Base-by-base conservation (phyloP, 176 grass and related monocot species). In the Panicum miliaceum region DNA sequence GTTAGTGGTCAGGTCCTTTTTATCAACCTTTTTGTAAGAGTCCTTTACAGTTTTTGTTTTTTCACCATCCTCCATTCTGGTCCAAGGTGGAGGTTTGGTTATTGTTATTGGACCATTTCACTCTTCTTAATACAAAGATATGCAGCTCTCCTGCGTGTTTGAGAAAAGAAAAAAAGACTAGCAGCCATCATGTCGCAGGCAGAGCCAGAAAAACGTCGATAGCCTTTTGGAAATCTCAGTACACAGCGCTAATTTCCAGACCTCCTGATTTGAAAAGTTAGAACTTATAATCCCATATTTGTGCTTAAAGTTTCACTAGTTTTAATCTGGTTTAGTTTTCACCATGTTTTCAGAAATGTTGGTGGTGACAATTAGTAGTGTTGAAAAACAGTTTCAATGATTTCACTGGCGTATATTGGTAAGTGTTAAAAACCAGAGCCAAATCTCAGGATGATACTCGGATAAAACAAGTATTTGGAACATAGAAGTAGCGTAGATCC, bases 381-480 rank as follows among this genome's bases (percentile, higher is more conserved):
- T 20, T 80, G 19, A 37, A n/a, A 63, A 65, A 51, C 22, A 68
- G 8, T 78, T 66, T 43, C 64, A 71, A 27, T 51, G 64, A 58
- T 74, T 67, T 75, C 42, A 67, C 4, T 67, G 66, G 85, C 78
- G 68, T n/a, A 87, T 68, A 7, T 7, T 15, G 6, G 45, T 80
- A 23, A 48, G 22, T 9, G 15, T 16, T 23, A 65, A 36, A 32
- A 18, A 32, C 13, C 40, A 36, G 77, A 14, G 25, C 37, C 3
- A 4, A 20, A 65, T 34, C 1, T 79, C 63, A 64, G n/a, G 38
- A 62, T 60, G 16, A 13, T 89, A 41, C n/a, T 14, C 22, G 1
- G 22, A 32, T 73, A 38, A 2, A 0, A 65, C 3, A 78, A 57
- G 16, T 84, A 38, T 80, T 59, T 78, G 41, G 23, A 71, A 79